Evolutionary conservation across 345 rosid species (phyloP), one percentile per base, ranked within the genome.

Genomic region (Boechera divaricarpa): DNA sequence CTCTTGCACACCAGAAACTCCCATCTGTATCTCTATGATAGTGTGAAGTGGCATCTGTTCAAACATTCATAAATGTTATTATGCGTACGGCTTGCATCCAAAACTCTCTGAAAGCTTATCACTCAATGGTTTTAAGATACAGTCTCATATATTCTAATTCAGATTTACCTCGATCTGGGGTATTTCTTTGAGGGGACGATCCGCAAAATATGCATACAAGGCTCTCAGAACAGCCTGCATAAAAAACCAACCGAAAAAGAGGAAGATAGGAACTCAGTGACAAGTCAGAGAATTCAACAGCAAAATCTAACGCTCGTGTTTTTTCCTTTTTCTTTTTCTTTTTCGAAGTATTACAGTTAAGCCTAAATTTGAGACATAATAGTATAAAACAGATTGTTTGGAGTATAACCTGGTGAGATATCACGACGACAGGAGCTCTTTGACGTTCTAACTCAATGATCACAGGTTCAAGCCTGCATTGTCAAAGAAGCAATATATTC

Each of bases 21-120:
- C 99, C 99, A 96, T 96, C 70, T 93, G 98, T 83, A 96, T 96
- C 89, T 96, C 99, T 77, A 96, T 96, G 76, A 96, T 93, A 0
- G 99, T 93, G 80, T 96, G 99, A 54, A 93, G 97, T 4, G 99
- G 99, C 83, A 89, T 83, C 99, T 96, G 91, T 84, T 41, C 11
- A 53, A 48, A 53, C 70, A 78, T 59, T 53, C 52, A 72, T 21
- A 73, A 4, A 13, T 9, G 59, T 66, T 48, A 55, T 57, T 38
- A 57, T 36, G 16, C 31, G 10, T 52, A 60, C 13, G 4, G 39
- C 18, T 47, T 41, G 33, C 1, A 44, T 45, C 39, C 36, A 60
- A 48, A 31, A 18, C 55, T 44, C 6, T 51, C 13, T 5, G 21
- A 10, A 21, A 58, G 47, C 56, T 41, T 8, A 32, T 47, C 9